Evolutionary conservation across 371 early-diverging fungal species (phyloP).

Genomic region (Rhizopus microsporus): DNA sequence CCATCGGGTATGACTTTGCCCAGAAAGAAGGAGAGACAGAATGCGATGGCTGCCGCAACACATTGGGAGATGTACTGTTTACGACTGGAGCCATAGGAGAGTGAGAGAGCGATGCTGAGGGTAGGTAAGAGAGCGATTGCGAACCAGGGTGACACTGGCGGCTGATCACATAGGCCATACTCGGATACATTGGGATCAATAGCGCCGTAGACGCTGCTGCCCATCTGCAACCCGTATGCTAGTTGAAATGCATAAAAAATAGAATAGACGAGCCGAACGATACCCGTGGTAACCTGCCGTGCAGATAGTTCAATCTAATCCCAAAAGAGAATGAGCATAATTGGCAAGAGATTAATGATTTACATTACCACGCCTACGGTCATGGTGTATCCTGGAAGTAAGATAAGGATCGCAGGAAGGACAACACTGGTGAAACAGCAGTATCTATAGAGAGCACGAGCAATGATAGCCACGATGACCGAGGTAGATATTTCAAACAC

Average conservation of each 20-base stretch:
- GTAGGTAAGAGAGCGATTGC: constrained; percentile 40
- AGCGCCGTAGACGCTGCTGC: constrained; percentile 45
- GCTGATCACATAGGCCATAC: constrained; percentile 26
- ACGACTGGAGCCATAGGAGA: constrained; percentile 46
- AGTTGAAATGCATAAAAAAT: constrained; percentile 76
- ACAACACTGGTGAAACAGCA: constrained; percentile 46
- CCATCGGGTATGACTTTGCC: constrained; percentile 36
- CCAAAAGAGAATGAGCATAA: constrained; percentile 1
- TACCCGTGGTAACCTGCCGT: constrained; percentile 81
- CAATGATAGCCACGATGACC: constrained; percentile 34
- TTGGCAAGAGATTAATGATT: neutral
- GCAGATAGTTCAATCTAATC: constrained; percentile 53
- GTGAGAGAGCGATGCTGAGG: constrained; percentile 33
- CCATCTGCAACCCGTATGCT: constrained; percentile 78
- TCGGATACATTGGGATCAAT: constrained; percentile 30
- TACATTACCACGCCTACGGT: constrained; percentile 60
- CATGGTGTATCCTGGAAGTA: constrained; percentile 70
- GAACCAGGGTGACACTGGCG: constrained; percentile 37
- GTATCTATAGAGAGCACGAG: constrained; percentile 34
- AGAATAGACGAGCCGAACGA: constrained; percentile 77
- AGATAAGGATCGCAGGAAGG: constrained; percentile 52
- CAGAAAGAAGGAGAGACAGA: constrained; percentile 38
- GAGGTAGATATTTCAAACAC: constrained; percentile 49
- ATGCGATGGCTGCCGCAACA: constrained; percentile 32
- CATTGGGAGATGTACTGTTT: constrained; percentile 40